Base-by-base conservation (phyloP, 371 early-diverging fungal genomes). In the Rhizopus arrhizus region DNA sequence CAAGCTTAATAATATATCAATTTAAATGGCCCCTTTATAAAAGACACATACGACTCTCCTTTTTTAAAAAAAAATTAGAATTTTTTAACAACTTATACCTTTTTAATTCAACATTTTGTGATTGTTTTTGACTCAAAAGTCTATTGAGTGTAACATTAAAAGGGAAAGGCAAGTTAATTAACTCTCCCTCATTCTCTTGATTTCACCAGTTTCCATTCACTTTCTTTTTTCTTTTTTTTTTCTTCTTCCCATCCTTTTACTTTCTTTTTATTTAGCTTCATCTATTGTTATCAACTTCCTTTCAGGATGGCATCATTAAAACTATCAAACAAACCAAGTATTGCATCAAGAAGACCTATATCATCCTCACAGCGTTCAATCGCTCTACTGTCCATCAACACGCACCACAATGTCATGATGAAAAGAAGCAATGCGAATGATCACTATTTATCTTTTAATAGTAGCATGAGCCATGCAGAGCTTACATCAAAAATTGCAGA, bases 401-500 rank as follows among this genome's bases (percentile, higher is more conserved):
- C 67, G 45, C 58, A 33, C 53, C 16, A 15, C 29, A 53, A 11
- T 28, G 4, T 15, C 15, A 16, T 28, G n/a, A 40, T 12, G 11
- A 40, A 10, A 38, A 53, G 29, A 16, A 41, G 22, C 10, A 5
- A 6, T 9, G 9, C 5, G n/a, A 5, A 12, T 12, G 7, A 7
- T 32, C 33, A 31, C 16, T 5, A 5, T n/a, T 15, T 32, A 31
- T 22, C 22, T 22, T 22, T 22, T 22, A 22, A 22, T 22, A 22
- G 22, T 22, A 28, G 32, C 15, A 64, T 67, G 62, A 66, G 59
- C 16, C 64, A 57, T 7, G 66, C 70, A 38, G 78, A 78, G 46
- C 52, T 78, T 28, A 62, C 68, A 4, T 59, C 73, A 0, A 65
- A 64, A 33, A 78, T 78, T 32, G 78, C 78, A 12, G 71, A 78